Base-by-base conservation (phyloP, 2,329 filamentous ascomycete genomes). In the Aspergillus jensenii region DNA sequence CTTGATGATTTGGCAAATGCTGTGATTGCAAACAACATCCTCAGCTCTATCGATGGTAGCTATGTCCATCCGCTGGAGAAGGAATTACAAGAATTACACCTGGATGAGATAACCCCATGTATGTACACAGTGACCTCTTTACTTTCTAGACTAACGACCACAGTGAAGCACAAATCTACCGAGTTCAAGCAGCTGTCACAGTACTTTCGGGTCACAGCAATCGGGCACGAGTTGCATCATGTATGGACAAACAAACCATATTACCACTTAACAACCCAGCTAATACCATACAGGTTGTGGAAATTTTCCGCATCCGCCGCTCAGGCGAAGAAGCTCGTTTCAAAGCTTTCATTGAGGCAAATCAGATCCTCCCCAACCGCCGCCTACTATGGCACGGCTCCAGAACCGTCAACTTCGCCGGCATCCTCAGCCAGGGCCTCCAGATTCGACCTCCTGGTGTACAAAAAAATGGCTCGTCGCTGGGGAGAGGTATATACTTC, bases 251-350 rank as follows among this genome's bases (percentile, higher is more conserved):
- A 31, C 7, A 31, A 31, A 31, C 27, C 27, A 27, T 27, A 27
- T 27, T n/a, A n/a, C n/a, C n/a, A n/a, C 9, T 3, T 31, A 11
- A 9, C 27, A 31, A 6, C 19, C 12, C 6, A 27, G 27, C 15
- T 21, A 17, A 47, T 14, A 0, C 5, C 2, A 1, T 1, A 2
- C 6, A 55, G 33, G 17, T 55, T 3, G 12, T 37, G 8, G 46
- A 55, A 4, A 55, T 55, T n/a, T 55, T 55, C 19, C 53, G 45
- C 8, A 50, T 55, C 17, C 15, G 17, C 11, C 45, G 53, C 9
- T 4, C 5, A 0, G 45, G 46, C 1, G 53, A 55, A 17, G 37
- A 33, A 5, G 3, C 17, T 9, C 45, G 46, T 0, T 50, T 50
- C 9, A 50, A 43, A 4, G 23, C 5, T 0, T 45, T 17, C 4